Evolutionary conservation across 208 protist genomes (phyloP), one percentile per base, ranked within the genome.

Genomic region (Angomonas ambiguus): DNA sequence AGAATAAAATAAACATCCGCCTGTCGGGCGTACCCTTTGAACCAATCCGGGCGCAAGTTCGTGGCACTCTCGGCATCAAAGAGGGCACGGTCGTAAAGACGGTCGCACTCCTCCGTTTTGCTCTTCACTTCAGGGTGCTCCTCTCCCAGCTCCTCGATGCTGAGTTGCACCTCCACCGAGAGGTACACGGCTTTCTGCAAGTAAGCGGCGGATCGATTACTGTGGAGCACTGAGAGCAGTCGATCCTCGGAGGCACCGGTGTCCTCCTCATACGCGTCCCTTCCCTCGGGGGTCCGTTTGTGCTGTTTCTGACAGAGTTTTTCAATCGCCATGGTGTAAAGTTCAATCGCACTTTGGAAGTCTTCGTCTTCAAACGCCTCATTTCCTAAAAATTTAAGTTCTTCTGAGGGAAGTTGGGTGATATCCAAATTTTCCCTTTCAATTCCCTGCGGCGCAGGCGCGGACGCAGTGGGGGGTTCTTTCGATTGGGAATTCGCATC

Each of bases 191-290:
- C 74, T 2, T 85, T 74, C 56, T 91, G 79, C 33, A 92, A 62
- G 70, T 92, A 95, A 20, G 85, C 80, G n/a, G 96, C 94, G n/a
- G 92, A 96, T 42, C 97, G 85, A 77, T 98, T 98, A 67, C 88
- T 96, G 83, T 94, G 87, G 30, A 98, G 72, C 6, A 93, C 81
- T n/a, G 95, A 77, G 49, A 92, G 74, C 20, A 92, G 69, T 30
- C 72, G 31, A 20, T 62, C 53, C 57, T 57, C 66, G 18, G 56
- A 59, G 31, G 24, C n/a, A 0, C 18, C 11, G 18, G 22, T 22
- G 57, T 24, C 4, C 32, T 32, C 27, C 27, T 35, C 48, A 6
- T 3, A 16, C 13, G 8, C 0, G 53, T 65, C 51, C 67, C 25
- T 35, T 32, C 42, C 35, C 6, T 24, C 51, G 0, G 31, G 3